Base-by-base conservation (phyloP, 2,329 filamentous ascomycete species). In the Aspergillus floridensis region DNA sequence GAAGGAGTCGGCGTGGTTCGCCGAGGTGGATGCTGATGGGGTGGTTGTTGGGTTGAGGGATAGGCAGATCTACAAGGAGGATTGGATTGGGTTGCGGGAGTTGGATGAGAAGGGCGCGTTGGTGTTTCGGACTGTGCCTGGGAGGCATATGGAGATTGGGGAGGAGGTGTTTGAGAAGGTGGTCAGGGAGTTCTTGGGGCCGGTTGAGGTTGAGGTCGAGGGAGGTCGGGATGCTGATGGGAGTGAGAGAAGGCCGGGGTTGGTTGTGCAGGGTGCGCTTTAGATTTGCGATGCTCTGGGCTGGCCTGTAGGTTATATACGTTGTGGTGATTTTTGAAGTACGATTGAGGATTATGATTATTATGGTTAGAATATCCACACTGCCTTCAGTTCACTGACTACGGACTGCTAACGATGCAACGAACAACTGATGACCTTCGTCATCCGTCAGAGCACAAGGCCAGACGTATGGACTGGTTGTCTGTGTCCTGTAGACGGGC, bases 1-100 rank as follows among this genome's bases (percentile, higher is more conserved):
- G 46, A 96, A 93, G 81, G 90, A 97, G 82, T 91, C 88, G 46
- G 84, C 88, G 5, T 97, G 92, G 90, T 99, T 98, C 73, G 86
- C 87, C 44, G 92, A 98, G 73, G 88, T 95, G 51, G 92, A 95
- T 74, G 81, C 80, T 35, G 90, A 86, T 60, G 81, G 80, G 1
- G 83, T 87, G 61, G 80, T 87, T 22, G 90, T 86, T 49, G 83
- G 83, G 16, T 76, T 99, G 72, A 82, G 84, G 65, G 84, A 92
- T 55, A 82, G 91, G 59, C 74, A 76, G 29, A 80, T 98, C 2
- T 99, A 97, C 75, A 85, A 84, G 66, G 89, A 98, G 77, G 93
- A 99, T 78, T 99, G 95, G 95, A 79, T 99, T 29, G 95, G 95
- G 0, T 79, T 99, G 73, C 90, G 85, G 74, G 78, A 79, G 68